Conservation (phyloP, 805 yeast genomes). For the Komagataella mondaviorum region DNA sequence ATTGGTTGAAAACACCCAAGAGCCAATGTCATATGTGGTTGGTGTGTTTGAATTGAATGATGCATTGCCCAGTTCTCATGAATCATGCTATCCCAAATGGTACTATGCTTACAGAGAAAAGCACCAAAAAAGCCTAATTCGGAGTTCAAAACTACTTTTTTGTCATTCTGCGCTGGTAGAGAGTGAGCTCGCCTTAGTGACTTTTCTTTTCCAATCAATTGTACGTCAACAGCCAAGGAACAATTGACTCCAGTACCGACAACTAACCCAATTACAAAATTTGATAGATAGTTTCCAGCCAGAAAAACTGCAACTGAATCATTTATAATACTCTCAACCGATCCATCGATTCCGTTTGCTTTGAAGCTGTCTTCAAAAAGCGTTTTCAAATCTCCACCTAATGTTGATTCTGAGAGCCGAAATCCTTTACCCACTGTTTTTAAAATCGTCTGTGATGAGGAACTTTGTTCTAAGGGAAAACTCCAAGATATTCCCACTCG, state of each 20-base stretch:
- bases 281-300: constrained; percentile 25
- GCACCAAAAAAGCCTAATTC: constrained; percentile 45
- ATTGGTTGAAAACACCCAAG: constrained; percentile 35
- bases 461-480: constrained; percentile 32
- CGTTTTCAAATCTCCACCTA: constrained; percentile 24
- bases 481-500: constrained; percentile 42
- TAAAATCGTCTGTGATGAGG: constrained; percentile 30
- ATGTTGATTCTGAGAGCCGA: constrained; percentile 26
- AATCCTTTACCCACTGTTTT: constrained; percentile 52
- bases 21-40: constrained; percentile 12
- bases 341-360: constrained; percentile 14
- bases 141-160: constrained; percentile 24
- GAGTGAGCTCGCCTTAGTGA: neutral
- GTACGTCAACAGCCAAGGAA: constrained; percentile 22
- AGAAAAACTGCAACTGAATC: constrained; percentile 56
- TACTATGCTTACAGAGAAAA: constrained; percentile 18
- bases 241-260: constrained; percentile 60
- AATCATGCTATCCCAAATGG: constrained; percentile 24
- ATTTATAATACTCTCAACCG: constrained; percentile 36
- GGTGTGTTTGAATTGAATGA: constrained; percentile 3
- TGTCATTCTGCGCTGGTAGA: constrained; percentile 3
- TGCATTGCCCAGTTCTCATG: constrained; percentile 16
- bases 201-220: neutral
- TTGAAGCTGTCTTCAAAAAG: constrained; percentile 24
- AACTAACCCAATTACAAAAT: constrained; percentile 38